Base-by-base conservation (phyloP, 768 basidiomycete species). In the Russula dissimulans region DNA sequence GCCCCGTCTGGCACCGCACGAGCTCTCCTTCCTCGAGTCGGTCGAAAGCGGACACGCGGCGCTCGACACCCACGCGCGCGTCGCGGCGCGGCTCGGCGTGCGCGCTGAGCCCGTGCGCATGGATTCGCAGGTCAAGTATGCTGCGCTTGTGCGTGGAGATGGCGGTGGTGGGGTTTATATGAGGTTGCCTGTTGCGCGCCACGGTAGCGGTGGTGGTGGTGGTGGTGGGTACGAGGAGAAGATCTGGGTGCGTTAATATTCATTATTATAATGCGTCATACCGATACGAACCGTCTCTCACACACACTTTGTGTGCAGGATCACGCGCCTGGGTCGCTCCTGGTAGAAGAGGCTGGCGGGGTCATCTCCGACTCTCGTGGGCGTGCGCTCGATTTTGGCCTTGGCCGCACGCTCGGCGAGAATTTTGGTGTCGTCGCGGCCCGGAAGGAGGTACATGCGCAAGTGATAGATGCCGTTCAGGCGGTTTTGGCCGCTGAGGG, bases 41-140 rank as follows among this genome's bases (percentile, higher is more conserved):
- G 89, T 95, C 46, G 95, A 99, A 69, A 83, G 89, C 4, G 87
- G 85, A 0, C 97, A 99, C 70, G 87, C 91, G 1, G 89, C 92
- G n/a, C 90, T 94, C 61, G 82, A 84, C 3, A 87, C 92, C 72
- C 93, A 88, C 68, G 82, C 82, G 38, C 79, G 78, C 22, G 86
- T 97, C 39, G 84, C 89, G 0, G 68, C 79, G 36, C 66, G 85
- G 5, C 76, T 97, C 29, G 79, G 79, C 2, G 79, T 97, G 56
- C 83, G 83, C 17, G 75, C 80, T 2, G 70, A 79, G 0, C 85
- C 89, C 9, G 77, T 84, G 15, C 79, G 91, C 18, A 97, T 98
- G 94, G 95, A 98, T 71, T 91, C 88, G 70, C 95, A 97, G 71
- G 93, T 94, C 1, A 99, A 98, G 74, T 98, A 98, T 66, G 83